Evolutionary conservation across 2,329 filamentous ascomycete genomes (phyloP).

Genomic region (Rhexocercosporidium sp.): DNA sequence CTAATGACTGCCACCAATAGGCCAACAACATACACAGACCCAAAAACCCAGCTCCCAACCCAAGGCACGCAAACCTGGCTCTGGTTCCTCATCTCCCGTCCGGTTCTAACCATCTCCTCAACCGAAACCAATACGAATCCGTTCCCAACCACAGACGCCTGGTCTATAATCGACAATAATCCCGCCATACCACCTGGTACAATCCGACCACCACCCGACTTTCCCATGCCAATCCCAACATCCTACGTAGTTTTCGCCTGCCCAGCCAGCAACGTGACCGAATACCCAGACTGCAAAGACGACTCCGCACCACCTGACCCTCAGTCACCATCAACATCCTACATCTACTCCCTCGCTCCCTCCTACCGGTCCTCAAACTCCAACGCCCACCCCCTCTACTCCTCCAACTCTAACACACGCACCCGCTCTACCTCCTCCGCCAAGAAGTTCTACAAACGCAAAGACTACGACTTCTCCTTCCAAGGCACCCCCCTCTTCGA

Average conservation of each 20-base stretch:
- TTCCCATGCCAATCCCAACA: conserved; percentile 28
- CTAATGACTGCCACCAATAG: conserved; percentile 1
- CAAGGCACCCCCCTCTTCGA: conserved; percentile 40
- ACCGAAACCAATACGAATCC: neutral
- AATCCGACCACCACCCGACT: conserved; percentile 31
- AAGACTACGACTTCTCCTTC: conserved; percentile 39
- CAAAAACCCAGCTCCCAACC: conserved; percentile 10
- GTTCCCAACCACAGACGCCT: too few species aligned
- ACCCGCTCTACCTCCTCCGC: neutral
- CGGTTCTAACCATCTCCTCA: conserved; percentile 21
- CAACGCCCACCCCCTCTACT: neutral
- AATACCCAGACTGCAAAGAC: conserved; percentile 28
- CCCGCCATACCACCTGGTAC: neutral
- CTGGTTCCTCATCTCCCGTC: conserved; percentile 36
- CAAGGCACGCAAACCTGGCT: conserved; percentile 32
- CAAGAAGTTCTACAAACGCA: conserved; percentile 28
- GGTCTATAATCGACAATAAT: neutral
- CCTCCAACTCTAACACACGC: neutral
- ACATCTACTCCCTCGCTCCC: neutral
- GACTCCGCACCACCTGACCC: neutral
- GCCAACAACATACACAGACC: conserved; percentile 22
- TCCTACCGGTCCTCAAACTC: neutral
- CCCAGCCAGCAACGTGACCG: conserved; percentile 33
- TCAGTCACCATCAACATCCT: neutral
- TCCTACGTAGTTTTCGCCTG: conserved; percentile 39